Evolutionary conservation across 352 stramenopile species (phyloP).

Genomic region (Phytophthora europaea): DNA sequence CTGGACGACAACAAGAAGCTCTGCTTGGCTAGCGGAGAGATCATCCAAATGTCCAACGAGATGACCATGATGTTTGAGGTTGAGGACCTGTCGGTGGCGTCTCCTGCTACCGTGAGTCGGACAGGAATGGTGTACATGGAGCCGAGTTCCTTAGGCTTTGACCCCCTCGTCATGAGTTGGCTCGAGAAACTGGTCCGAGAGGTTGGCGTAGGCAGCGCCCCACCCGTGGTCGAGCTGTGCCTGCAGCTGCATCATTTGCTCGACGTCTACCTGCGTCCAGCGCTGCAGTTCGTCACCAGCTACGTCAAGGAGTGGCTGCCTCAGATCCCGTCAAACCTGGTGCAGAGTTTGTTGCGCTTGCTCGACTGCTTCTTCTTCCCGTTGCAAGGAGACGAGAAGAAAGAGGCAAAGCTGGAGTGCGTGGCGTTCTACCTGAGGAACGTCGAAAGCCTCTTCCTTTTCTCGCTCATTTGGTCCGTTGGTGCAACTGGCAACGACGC

Average conservation of each 20-base stretch:
- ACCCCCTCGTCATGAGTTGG: conserved; percentile 93
- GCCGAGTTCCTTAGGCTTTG: conserved; percentile 92
- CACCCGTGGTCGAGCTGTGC: conserved; percentile 61
- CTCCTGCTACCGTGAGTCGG: conserved; percentile 93
- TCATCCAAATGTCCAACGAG: conserved; percentile 94
- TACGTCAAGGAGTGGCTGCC: conserved; percentile 94
- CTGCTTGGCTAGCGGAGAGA: conserved; percentile 95
- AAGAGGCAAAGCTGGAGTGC: conserved; percentile 78
- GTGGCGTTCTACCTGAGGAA: conserved; percentile 79
- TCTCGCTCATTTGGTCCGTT: conserved; percentile 94
- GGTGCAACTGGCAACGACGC: conserved; percentile 91
- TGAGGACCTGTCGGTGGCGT: conserved; percentile 95
- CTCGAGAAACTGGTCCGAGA: conserved; percentile 76
- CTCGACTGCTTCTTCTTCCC: conserved; percentile 93
- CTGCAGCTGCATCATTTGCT: conserved; percentile 81
- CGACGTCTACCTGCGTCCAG: conserved; percentile 87
- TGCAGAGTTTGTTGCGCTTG: conserved; percentile 91
- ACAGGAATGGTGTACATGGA: conserved; percentile 98
- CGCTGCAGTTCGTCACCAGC: conserved; percentile 85
- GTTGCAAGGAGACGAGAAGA: conserved; percentile 88
- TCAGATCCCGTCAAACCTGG: conserved; percentile 93
- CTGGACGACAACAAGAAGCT: conserved; percentile 98
- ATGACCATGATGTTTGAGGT: conserved; percentile 99
- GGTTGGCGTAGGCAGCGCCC: conserved; percentile 55
- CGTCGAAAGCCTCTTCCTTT: conserved; percentile 93